Base-by-base conservation (phyloP, 108 stramenopile species). In the Nannochloropsis gaditana region DNA sequence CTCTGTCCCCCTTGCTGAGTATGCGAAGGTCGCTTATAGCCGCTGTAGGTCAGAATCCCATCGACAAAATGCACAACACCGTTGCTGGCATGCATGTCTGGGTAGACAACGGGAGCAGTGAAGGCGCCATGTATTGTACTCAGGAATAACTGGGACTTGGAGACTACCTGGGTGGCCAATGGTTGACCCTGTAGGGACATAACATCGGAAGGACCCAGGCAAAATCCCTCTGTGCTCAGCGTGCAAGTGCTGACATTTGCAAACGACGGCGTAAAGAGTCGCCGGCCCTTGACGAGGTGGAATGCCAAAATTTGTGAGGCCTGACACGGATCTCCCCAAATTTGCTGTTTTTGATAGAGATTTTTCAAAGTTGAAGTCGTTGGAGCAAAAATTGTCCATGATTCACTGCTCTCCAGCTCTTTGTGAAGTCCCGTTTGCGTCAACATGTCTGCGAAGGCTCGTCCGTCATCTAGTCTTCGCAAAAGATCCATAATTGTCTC, bases 31-130 rank as follows among this genome's bases (percentile, higher is more conserved):
- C 59, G 59, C 59, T 8, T 15, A 73, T 73, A 73, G 59, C 59
- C 87, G 11, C 80, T 80, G 84, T 84, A 87, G 19, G 87, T 87
- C 80, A 87, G 11, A 31, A 87, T 43, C 0, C 87, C 84, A 9
- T 83, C 41, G 45, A 87, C 31, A 5, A 83, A 83, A 79, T 87
- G 87, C 42, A 87, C 87, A 43, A 87, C 87, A 8, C 87, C 87
- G 44, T 87, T 87, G 42, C 83, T 83, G 41, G 87, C 87, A 44
- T 84, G 80, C 9, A 87, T n/a, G 84, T 87, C 84, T 41, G 87
- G 84, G 79, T 84, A 42, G 10, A 87, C 87, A 17, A 87, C 83
- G 19, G 59, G n/a, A 73, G 2, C 59, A 15, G 59, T 6, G n/a
- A 73, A 73, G 59, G 59, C 59, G n/a, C 59, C 59, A n/a, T 73